Evolutionary conservation across 805 yeast genomes (phyloP).

Genomic region (Kodamaea nitidulidarum): DNA sequence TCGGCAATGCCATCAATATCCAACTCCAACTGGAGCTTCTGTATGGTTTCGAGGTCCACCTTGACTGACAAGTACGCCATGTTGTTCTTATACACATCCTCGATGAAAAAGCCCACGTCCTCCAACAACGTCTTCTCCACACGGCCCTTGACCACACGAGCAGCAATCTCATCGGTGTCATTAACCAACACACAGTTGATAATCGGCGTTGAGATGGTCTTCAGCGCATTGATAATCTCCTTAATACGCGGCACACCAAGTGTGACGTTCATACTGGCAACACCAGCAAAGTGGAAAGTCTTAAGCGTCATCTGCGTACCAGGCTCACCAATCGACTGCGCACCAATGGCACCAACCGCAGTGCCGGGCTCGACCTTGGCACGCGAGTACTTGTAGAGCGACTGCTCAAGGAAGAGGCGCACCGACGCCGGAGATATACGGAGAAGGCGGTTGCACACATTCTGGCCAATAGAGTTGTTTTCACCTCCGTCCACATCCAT

Average conservation of each 20-base stretch:
- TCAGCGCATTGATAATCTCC: conserved; percentile 96
- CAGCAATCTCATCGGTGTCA: conserved; percentile 93
- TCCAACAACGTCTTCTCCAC: conserved; percentile 85
- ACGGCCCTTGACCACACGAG: conserved; percentile 97
- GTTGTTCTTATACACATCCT: conserved; percentile 85
- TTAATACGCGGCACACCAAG: conserved; percentile 99
- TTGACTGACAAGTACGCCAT: conserved; percentile 76
- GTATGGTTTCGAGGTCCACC: conserved; percentile 80
- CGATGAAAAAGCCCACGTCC: conserved; percentile 85
- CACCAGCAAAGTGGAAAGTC: conserved; percentile 98
- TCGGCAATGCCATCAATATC: conserved; percentile 79
- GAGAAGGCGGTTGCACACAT: conserved; percentile 46
- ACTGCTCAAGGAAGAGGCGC: conserved; percentile 62
- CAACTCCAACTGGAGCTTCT: conserved; percentile 83
- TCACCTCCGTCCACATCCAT: conserved; percentile 26
- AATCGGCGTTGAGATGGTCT: conserved; percentile 91
- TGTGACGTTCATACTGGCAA: conserved; percentile 97
- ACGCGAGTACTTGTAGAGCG: conserved; percentile 75
- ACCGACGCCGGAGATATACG: conserved; percentile 64
- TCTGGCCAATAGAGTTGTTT: too few relatives aligned
- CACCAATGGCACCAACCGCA: conserved; percentile 99
- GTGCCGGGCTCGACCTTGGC: conserved; percentile 99
- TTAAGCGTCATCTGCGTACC: conserved; percentile 97
- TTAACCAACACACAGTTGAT: conserved; percentile 92
- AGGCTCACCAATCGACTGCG: conserved; percentile 98